These are phyloP conservation scores for Fusarium stilboides DNA, from an alignment of 2,329 filamentous ascomycete genomes.

Conservation along the genomic window DNA sequence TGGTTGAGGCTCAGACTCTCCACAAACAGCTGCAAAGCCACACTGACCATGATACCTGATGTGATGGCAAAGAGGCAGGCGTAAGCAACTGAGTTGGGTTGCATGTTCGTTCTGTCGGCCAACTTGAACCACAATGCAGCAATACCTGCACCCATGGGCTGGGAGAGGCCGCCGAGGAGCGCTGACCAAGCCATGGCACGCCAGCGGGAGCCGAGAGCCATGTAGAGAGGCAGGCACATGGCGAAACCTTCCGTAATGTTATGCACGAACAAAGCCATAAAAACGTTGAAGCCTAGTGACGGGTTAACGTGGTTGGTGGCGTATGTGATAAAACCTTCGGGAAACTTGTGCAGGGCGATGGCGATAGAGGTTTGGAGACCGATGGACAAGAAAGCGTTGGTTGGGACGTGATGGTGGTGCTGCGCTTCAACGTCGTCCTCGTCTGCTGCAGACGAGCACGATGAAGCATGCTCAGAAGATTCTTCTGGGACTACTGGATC, in stretches of 20 bases:
- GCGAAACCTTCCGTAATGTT: conserved; percentile 98
- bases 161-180: conserved; percentile 86
- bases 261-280: conserved; percentile 96
- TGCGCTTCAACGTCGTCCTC: conserved; percentile 65
- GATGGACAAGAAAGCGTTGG: conserved; percentile 93
- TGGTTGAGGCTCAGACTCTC: conserved; percentile 89
- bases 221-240: conserved; percentile 91
- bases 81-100: conserved; percentile 73
- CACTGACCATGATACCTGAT: conserved; percentile 95
- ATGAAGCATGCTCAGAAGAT: conserved; percentile 45
- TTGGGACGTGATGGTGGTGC: conserved; percentile 95
- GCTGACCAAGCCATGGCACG: conserved; percentile 89
- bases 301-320: conserved; percentile 98
- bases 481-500: conserved; percentile 46
- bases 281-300: conserved; percentile 88
- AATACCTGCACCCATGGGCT: conserved; percentile 87
- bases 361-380: conserved; percentile 97
- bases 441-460: conserved; percentile 51
- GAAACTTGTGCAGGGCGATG: conserved; percentile 96
- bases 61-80: conserved; percentile 90
- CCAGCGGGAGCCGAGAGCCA: conserved; percentile 85
- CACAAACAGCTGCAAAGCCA: conserved; percentile 89
- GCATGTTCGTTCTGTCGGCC: conserved; percentile 66
- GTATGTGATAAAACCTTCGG: conserved; percentile 90
- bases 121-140: conserved; percentile 90